Evolutionary conservation across 2,329 filamentous ascomycete genomes (phyloP), one percentile per base, ranked within the genome.

Genomic region (Penicillium italicum): DNA sequence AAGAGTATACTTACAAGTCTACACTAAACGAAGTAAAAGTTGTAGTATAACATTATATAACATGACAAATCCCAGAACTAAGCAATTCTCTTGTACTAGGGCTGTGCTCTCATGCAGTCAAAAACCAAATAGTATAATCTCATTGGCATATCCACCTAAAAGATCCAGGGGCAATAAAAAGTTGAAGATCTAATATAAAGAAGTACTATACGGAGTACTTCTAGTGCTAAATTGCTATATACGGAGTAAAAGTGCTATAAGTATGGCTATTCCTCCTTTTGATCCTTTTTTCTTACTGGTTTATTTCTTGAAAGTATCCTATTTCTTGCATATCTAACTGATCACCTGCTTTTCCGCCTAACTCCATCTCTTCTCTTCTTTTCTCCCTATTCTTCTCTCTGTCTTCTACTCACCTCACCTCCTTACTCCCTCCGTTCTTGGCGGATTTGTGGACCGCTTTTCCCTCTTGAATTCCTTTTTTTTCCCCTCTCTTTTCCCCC

Each of bases 341-440:
- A 38, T 40, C 46, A 50, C 36, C 47, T 41, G 45, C 33, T 48
- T 48, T 22, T 42, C 14, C 30, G 5, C 26, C 22, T 28, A 7
- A 31, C 26, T 20, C 1, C 11, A 7, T 33, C 7, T 20, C 14
- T 5, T 48, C 45, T 28, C 22, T 12, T 36, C 33, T 33, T 14
- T 22, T 16, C 20, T 22, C 37, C 6, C 37, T 38, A 4, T n/a
- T 24, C 10, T 18, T 28, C 24, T 31, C 28, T 22, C 20, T n/a
- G n/a, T n/a, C n/a, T n/a, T 36, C 12, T 14, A 34, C 22, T 36
- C n/a, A 41, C 24, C 8, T 46, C 44, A 38, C 48, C 57, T 56
- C 58, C 60, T 62, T 62, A 60, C 60, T 62, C 57, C 54, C 53
- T 53, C 45, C 41, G 52, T 60, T 61, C 60, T 62, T 62, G 60